These are phyloP conservation scores for Hanseniaspora clermontiae DNA, from an alignment of 805 yeast species.

Conservation along the genomic window DNA sequence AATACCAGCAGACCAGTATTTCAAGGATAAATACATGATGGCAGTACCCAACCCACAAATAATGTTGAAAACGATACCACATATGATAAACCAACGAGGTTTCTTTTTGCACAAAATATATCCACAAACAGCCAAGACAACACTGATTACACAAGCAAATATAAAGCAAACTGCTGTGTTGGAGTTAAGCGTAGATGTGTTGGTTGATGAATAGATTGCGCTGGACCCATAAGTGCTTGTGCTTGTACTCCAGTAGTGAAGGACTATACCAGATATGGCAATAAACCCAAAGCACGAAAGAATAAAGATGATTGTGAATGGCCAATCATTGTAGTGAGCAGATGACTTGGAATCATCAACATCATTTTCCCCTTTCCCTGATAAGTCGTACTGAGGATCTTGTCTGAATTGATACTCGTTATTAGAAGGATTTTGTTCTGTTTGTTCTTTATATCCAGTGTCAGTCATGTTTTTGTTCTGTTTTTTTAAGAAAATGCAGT, in stretches of 20 bases:
- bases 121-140: conserved; percentile 45
- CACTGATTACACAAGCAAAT: conserved; percentile 47
- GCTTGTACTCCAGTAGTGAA: conserved; percentile 49
- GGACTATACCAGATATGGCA: conserved; percentile 55
- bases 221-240: conserved; percentile 41
- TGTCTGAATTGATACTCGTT: conserved; percentile 21
- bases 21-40: conserved; percentile 53
- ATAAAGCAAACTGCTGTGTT: conserved; percentile 61
- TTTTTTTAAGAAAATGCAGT: no score
- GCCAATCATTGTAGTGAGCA: conserved; percentile 59
- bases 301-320: conserved; percentile 45
- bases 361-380: conserved; percentile 26
- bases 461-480: not conserved
- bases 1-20: conserved; percentile 69
- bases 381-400: conserved; percentile 22
- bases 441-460: not conserved
- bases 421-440: conserved; percentile 2
- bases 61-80: conserved; percentile 57
- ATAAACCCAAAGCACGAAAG: conserved; percentile 50
- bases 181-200: conserved; percentile 56
- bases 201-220: conserved; percentile 43
- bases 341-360: conserved; percentile 48
- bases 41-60: conserved; percentile 62
- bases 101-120: conserved; percentile 49
- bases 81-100: conserved; percentile 54